Base-by-base conservation (phyloP, 2,329 filamentous ascomycete species). In the Apiospora koreana region DNA sequence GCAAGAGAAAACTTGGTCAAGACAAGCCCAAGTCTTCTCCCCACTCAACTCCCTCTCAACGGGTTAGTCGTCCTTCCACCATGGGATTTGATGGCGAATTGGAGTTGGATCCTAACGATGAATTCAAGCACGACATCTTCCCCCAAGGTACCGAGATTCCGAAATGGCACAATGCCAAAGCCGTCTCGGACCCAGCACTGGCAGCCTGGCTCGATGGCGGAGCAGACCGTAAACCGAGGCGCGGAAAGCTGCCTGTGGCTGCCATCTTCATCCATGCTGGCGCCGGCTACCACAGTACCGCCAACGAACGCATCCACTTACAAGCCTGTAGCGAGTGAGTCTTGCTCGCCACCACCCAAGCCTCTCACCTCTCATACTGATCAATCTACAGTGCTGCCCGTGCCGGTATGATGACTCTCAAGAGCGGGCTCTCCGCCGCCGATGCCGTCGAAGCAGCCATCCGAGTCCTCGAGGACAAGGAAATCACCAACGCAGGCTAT, bases 211-310 rank as follows among this genome's bases (percentile, higher is more conserved):
- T 79, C 35, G 83, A 86, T 73, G 84, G 85, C 54, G 76, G 82
- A 42, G 73, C 82, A 23, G 83, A 86, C 71, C 82, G 79, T 43
- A 77, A 80, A 70, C 74, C 80, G 65, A 83, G 54, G 21, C 75
- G 80, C 28, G 76, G 74, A 7, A 81, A 81, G n/a, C 70, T 68
- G 54, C 74, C 75, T 21, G 75, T 78, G 18, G 73, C 82, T 70
- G 94, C 94, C 71, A 95, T 99, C 68, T 98, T 97, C 80, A 92
- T 99, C 62, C 96, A 99, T 81, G 96, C 95, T 46, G 96, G 96
- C 43, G 96, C 96, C 21, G 96, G 96, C 4, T 99, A 94, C 77
- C 96, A 99, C 80, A 98, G 94, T 78, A 85, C 89, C 31, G 89
- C 93, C 71, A 98, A 98, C 78, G 95, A 99, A 79, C 85, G 87